Base-by-base conservation (phyloP, 2,329 filamentous ascomycete genomes). In the Aspergillus fumigatus region DNA sequence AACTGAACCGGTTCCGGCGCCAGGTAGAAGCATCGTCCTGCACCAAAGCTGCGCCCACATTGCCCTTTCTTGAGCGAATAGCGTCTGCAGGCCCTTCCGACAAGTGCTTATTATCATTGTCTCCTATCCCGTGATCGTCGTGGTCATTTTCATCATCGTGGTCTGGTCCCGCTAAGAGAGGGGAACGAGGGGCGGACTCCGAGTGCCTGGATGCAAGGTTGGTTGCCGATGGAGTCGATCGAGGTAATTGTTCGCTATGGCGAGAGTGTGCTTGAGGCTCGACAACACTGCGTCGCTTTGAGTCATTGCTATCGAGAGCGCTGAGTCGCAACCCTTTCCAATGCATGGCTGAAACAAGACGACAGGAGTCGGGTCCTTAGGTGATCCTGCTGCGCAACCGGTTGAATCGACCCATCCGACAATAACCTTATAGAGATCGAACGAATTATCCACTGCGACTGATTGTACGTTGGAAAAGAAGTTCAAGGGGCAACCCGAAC, bases 1-100 rank as follows among this genome's bases (percentile, higher is more conserved):
- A 73, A 67, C 81, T 86, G 72, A 87, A 86, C 55, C 83, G 78
- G 63, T 82, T 75, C 48, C 72, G 68, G 56, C 68, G 68, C 59
- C 65, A 54, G 51, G 61, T 67, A 26, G 70, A 61, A 43, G 63
- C 58, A 23, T 67, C 66, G 4, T 54, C 62, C 3, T 60, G 55
- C 14, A 65, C 58, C 29, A 59, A 53, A 4, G 53, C 50, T 17
- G 62, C 52, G 27, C 57, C 57, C 23, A 63, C 45, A 26, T 61
- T 56, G 52, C 62, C 63, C 32, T 57, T 50, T 29, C 56, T 62
- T 35, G 58, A 45, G 25, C 63, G 43, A 19, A 56, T 53, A 54
- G 61, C 59, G 50, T 62, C 54, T 21, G 58, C 55, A 45, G 56
- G 59, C 38, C 54, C 55, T 52, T 59, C 63, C 23, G 60, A 56